Evolutionary conservation across 2,329 filamentous ascomycete species (phyloP), one percentile per base, ranked within the genome.

Genomic region (Apiospora marii): DNA sequence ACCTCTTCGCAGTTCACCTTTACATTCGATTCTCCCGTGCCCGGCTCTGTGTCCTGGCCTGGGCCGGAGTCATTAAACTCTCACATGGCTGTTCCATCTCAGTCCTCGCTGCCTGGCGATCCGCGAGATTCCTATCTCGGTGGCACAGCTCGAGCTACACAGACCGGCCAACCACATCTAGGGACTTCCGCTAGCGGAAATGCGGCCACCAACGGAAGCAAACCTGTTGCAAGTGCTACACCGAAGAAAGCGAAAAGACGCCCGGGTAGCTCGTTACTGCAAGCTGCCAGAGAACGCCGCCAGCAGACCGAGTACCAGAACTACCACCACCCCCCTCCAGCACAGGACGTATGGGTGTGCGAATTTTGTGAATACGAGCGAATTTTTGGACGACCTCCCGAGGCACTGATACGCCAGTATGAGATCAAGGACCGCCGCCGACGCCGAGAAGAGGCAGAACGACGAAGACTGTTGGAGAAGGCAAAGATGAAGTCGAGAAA

Each of bases 331-430:
- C 92, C 93, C 1, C 93, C 93, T 1, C 84, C 85, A 44, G 77
- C 77, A 1, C 92, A 94, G 75, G 94, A 98, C 74, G 89, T 95
- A 69, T 98, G 95, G 94, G 95, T 98, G 67, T 99, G 96, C 83
- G 94, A 98, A 79, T 98, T 98, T 81, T 99, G 96, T 85, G 96
- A 99, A 82, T 99, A 98, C 80, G 96, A 98, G 83, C 91, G 91
- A 70, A 98, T 99, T 69, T 98, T 98, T 81, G 96, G 96, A n/a
- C 88, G 88, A 70, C 93, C 93, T 2, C 96, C 96, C 0, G 89
- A 90, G 77, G 94, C 94, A 69, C 85, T 99, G 71, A 97, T 98
- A 75, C 90, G 94, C 53, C 91, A 95, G 74, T 99, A 98, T 80
- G 96, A 99, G 83, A 93, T 96, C 80, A 98, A 98, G 82, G 96